Conservation (phyloP, 129 eudicot species). For the Lactuca saligna region DNA sequence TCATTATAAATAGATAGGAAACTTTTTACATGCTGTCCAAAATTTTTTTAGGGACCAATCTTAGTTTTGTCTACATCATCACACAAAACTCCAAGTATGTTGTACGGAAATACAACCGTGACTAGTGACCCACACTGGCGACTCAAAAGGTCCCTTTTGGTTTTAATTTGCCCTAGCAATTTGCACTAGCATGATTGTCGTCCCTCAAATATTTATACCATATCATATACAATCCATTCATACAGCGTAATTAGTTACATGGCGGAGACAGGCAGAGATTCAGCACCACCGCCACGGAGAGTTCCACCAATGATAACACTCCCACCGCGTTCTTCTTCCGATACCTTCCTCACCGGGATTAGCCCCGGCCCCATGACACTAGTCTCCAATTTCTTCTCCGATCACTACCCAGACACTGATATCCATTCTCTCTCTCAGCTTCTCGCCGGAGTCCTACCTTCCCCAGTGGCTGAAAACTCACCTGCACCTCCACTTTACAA, state of each 20-base stretch:
- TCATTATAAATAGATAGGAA: too few relatives aligned
- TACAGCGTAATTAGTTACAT: not conserved
- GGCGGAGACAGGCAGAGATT: conserved; percentile 2
- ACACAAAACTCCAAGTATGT: not conserved
- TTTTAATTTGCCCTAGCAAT: not conserved
- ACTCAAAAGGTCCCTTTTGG: conserved; percentile 24
- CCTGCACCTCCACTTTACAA: not conserved
- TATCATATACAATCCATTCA: conserved; percentile 8
- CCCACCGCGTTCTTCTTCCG: conserved; percentile 19
- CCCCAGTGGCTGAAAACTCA: not conserved
- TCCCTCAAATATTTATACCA: not conserved
- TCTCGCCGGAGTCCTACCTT: conserved; percentile 19
- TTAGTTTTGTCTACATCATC: too few relatives aligned
- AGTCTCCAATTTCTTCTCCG: conserved; percentile 34
- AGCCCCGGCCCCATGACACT: conserved; percentile 41
- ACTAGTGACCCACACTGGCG: not conserved
- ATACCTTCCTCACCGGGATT: conserved; percentile 7
- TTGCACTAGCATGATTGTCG: conserved; percentile 4
- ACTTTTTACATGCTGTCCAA: too few relatives aligned
- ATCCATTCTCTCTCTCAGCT: conserved; percentile 21
- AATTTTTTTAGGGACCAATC: too few relatives aligned
- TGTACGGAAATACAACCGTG: not conserved
- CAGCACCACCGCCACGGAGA: not conserved
- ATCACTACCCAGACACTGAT: conserved; percentile 28
- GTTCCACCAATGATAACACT: conserved; percentile 26